A percentile compares a stretch with the other conserved stretches of the same genome.
Evolutionary conservation across 345 rosid species (phyloP).

Genomic region (Clausena lansium): DNA sequence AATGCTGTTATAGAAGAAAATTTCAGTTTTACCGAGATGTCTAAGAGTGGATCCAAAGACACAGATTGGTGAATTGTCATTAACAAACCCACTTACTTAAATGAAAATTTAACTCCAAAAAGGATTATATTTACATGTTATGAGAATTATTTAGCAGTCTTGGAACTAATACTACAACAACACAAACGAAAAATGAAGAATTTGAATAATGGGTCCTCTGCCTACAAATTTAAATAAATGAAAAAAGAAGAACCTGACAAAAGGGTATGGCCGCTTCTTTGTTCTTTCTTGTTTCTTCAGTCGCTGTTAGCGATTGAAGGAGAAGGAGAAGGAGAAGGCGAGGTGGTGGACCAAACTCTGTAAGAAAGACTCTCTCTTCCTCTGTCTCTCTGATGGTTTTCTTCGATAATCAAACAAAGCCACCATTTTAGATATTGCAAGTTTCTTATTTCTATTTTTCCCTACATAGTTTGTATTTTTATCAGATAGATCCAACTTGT

Average conservation of each 20-base stretch:
- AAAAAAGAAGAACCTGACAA: not conserved
- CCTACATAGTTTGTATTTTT: not conserved
- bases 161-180: not conserved
- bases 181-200: not conserved
- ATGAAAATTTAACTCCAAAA: not conserved
- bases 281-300: not conserved
- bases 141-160: not conserved
- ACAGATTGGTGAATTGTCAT: not conserved
- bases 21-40: not conserved
- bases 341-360: constrained; percentile 16
- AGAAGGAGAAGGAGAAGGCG: not conserved
- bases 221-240: not conserved
- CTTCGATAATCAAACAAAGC: constrained; percentile 12
- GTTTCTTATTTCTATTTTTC: not conserved
- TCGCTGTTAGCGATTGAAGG: not conserved
- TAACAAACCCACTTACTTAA: not conserved
- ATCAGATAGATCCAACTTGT: not conserved
- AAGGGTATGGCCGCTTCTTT: not conserved
- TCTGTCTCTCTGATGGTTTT: constrained; percentile 8
- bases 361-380: not conserved
- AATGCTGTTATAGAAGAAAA: not conserved
- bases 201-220: not conserved
- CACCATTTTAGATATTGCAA: constrained; percentile 7
- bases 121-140: not conserved
- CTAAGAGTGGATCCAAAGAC: constrained; percentile 1